These are phyloP conservation scores for Beauveria sp. DNA, from an alignment of 2,329 filamentous ascomycete species.

Conservation along the genomic window DNA sequence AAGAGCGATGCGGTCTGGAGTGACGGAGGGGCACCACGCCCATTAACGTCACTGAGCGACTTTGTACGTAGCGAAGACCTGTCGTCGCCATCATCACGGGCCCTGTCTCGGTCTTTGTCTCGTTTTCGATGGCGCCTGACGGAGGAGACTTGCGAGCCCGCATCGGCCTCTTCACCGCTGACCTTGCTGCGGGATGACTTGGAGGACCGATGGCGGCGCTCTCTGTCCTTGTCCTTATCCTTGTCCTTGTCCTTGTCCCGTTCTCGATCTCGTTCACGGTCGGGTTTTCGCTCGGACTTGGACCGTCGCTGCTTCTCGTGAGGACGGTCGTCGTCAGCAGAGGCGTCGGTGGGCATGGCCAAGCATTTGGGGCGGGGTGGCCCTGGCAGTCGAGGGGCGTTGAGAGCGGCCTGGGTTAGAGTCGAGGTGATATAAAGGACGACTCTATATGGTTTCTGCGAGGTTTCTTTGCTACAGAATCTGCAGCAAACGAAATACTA, in stretches of 20 bases:
- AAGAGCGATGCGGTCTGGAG: conserved; percentile 17
- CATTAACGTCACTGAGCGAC: conserved; percentile 43
- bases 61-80: conserved; percentile 15
- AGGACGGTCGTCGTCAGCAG: conserved; percentile 27
- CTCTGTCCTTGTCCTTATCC: conserved; percentile 23
- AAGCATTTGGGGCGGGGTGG: conserved; percentile 14
- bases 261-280: conserved; percentile 25
- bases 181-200: conserved; percentile 35
- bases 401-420: background rate
- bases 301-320: conserved; percentile 34
- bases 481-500: background rate
- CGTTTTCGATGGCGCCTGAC: conserved; percentile 25
- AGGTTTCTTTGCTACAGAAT: background rate
- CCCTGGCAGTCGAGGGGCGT: background rate
- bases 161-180: conserved; percentile 33
- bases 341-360: conserved; percentile 31
- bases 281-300: conserved; percentile 31
- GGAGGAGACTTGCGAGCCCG: conserved; percentile 28
- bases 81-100: conserved; percentile 14
- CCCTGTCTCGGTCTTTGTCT: conserved; percentile 23
- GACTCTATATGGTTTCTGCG: background rate
- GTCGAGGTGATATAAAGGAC: background rate
- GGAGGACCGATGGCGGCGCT: conserved; percentile 32
- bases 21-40: conserved; percentile 28
- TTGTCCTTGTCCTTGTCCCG: conserved; percentile 23